These are phyloP conservation scores for Chrysochromulina parva DNA, from an alignment of 78 protist genomes.

Conservation along the genomic window DNA sequence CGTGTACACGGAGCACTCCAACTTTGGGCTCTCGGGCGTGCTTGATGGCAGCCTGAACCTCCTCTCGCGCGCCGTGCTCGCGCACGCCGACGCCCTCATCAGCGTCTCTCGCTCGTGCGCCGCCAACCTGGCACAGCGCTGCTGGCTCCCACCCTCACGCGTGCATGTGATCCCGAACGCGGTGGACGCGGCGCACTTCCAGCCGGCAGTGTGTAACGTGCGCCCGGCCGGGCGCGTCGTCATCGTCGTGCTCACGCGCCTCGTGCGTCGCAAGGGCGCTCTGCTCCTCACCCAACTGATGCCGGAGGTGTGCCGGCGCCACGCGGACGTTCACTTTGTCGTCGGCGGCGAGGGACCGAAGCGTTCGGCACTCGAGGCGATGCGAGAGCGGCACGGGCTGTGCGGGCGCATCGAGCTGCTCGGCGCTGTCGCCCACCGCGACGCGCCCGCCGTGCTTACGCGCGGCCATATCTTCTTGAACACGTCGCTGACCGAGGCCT, in stretches of 20 bases:
- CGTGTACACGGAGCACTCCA: no score
- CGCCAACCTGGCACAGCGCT: no score
- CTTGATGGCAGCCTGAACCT: no score
- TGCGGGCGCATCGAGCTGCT: not conserved
- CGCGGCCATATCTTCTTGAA: slow-evolving; percentile 95
- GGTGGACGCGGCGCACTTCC: slow-evolving; percentile 79
- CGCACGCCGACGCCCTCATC: no score
- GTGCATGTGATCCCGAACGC: slow-evolving; percentile 97
- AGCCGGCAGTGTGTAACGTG: slow-evolving; percentile 71
- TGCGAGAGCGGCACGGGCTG: slow-evolving; percentile 81
- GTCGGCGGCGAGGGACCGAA: slow-evolving; percentile 93
- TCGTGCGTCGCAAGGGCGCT: slow-evolving; percentile 94
- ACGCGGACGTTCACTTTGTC: slow-evolving; percentile 71
- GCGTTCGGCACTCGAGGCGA: slow-evolving; percentile 78
- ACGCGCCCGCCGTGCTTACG: slow-evolving; percentile 44
- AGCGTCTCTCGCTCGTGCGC: no score
- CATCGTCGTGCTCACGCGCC: slow-evolving; percentile 1
- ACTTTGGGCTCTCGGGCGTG: no score
- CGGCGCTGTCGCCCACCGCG: not conserved
- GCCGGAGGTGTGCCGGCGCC: slow-evolving; percentile 49
- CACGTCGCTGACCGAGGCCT: slow-evolving; percentile 96
- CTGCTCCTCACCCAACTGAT: slow-evolving; percentile 68
- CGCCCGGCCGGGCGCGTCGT: not conserved
- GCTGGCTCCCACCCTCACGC: not conserved
- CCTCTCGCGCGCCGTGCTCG: no score